Evolutionary conservation across 495 filamentous ascomycete species (phyloP), one percentile per base, ranked within the genome.

Genomic region (Margaritispora aquatica): DNA sequence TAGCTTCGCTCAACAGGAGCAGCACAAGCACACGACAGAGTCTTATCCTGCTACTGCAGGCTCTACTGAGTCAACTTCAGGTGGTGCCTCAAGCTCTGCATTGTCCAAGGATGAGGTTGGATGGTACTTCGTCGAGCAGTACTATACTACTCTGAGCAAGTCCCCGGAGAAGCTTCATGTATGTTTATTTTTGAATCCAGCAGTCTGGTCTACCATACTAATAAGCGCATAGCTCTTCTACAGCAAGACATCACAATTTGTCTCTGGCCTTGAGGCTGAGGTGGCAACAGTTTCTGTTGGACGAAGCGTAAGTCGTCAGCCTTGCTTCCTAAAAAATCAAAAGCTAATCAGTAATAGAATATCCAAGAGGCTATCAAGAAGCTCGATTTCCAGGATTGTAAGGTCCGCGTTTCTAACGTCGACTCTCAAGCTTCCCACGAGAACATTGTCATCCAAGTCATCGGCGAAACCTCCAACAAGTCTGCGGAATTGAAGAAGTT

Each of bases 91-190:
- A 26, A 58, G 63, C 50, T 63, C 61, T 54, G 66, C 66, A 55
- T 59, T 69, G 8, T 66, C 63, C 11, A 69, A 69, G 62, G 66
- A 69, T 56, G 66, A 97, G 74, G 89, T 98, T 54, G 94, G 91
- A 66, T 98, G 94, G 94, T 97, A 92, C 73, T 98, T 98, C 63
- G 94, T 97, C 31, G 95, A 98, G 80, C 92, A 96, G 70, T 97
- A 96, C 79, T 98, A 98, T 73, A 97, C 90, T 61, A 98, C 90
- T 62, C 80, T 98, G 67, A 96, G 90, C 84, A 89, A 90, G 70
- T 88, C 78, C 60, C 94, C 95, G 17, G 92, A 96, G 66, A 96
- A 93, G 74, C 84, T 98, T 60, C 90, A 91, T 68, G 88, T 92
- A 74, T 76, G 87, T 80, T 21, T 19, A 26, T 26, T 29, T n/a